Conservation (phyloP, 2,329 filamentous ascomycete species). For the Aspergillus fumigatiaffinis region DNA sequence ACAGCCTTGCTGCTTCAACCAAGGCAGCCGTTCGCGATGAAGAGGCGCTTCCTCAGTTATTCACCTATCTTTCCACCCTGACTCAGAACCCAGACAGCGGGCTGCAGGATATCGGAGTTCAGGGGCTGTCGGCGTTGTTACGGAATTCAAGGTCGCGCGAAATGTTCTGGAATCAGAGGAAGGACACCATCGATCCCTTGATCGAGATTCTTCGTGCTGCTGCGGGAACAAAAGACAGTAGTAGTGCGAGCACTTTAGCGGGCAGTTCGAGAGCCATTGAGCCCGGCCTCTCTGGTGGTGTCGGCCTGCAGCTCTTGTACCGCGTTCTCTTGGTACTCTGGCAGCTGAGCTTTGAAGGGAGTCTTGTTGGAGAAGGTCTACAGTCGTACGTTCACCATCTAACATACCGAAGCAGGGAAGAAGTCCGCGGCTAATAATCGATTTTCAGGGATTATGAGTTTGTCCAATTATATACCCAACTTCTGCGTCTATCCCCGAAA, state of each 20-base stretch:
- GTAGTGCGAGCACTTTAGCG: slow-evolving; percentile 56
- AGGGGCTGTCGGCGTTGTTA: slow-evolving; percentile 81
- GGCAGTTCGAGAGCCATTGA: slow-evolving; percentile 65
- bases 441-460: slow-evolving; percentile 78
- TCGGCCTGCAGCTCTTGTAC: slow-evolving; percentile 89
- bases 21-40: slow-evolving; percentile 60
- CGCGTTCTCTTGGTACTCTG: slow-evolving; percentile 90
- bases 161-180: slow-evolving; percentile 86
- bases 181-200: slow-evolving; percentile 77
- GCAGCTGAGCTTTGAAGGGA: slow-evolving; percentile 89
- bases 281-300: slow-evolving; percentile 63
- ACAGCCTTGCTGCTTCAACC: slow-evolving; percentile 58
- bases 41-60: slow-evolving; percentile 74
- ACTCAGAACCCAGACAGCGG: slow-evolving; percentile 83
- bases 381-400: slow-evolving; percentile 46
- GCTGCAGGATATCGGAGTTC: slow-evolving; percentile 91
- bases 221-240: slow-evolving; percentile 65
- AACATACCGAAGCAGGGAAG: neutral
- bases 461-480: slow-evolving; percentile 83
- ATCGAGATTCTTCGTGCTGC: slow-evolving; percentile 74
- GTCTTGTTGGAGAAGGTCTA: slow-evolving; percentile 69
- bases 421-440: neutral
- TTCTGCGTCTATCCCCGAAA: slow-evolving; percentile 88
- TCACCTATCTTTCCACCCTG: slow-evolving; percentile 79
- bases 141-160: slow-evolving; percentile 69